Evolutionary conservation across 306 rosid genomes (phyloP), one percentile per base, ranked within the genome.

Genomic region (Castanopsis chinensis): DNA sequence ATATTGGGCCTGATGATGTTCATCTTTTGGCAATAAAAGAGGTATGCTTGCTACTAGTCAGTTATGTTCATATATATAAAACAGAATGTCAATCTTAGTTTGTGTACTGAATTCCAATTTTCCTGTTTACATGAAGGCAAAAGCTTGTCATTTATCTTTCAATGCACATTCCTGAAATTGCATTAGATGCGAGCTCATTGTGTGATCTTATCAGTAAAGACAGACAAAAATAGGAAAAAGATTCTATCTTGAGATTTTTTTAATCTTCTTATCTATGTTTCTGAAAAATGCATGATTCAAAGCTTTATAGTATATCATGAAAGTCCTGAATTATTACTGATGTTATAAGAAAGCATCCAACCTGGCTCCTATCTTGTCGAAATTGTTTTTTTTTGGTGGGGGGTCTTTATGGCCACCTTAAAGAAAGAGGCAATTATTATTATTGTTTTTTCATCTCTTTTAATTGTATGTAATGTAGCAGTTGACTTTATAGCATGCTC

Each of bases 1-100:
- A 86, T 77, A 85, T 90, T 83, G 98, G 98, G 45, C 97, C 98
- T 75, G 97, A 93, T 76, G 92, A 97, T 74, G 87, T 80, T 85
- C 96, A 89, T 86, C 92, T 95, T 69, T 97, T 95, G 33, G 88
- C 91, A 67, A 86, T 95, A 79, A 93, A 91, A 91, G 97, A 93
- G 99, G 99, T 95, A 78, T 23, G 82, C 83, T 63, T 65, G 25
- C 55, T 71, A 43, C 72, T 43, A 45, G 45, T 73, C 71, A 19
- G 58, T 80, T 28, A 14, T 68, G 3, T 52, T 45, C 37, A 4
- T 57, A 12, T 30, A 3, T 27, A 15, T 63, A 81, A 69, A 30
- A 30, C 14, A 52, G 68, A 73, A 64, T 78, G 32, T 15, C 32
- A 59, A n/a, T 75, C 41, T 75, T 20, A 68, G 30, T 14, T 33